Conservation (phyloP, 305 asterid genomes). For the Solanum hybrid region DNA sequence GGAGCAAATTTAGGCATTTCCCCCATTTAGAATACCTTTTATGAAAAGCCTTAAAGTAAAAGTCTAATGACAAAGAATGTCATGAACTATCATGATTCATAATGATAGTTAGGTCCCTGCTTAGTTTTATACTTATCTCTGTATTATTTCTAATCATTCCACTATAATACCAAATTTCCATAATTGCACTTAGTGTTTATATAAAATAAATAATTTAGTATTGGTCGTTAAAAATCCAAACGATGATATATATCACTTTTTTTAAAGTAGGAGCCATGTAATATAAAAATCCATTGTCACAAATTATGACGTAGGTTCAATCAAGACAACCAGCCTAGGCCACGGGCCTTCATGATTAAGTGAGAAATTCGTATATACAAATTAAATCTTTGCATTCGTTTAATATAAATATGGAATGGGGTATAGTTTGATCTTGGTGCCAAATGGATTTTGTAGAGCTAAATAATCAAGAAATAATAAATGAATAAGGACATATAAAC, state of each 20-base stretch:
- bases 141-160: neutral
- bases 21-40: neutral
- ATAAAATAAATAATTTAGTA: neutral
- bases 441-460: neutral
- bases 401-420: neutral
- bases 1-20: neutral
- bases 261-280: neutral
- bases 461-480: neutral
- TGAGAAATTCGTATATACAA: neutral
- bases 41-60: neutral
- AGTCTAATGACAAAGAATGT: neutral
- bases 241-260: neutral
- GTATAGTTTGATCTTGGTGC: neutral
- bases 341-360: neutral
- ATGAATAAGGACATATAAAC: neutral
- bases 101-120: neutral
- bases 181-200: neutral
- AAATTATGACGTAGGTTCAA: conserved; percentile 31
- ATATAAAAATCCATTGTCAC: neutral
- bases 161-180: neutral
- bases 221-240: neutral
- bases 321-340: neutral
- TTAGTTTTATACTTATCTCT: neutral
- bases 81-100: neutral
- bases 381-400: neutral